A percentile compares a stretch with the other conserved stretches of the same genome.
Conservation (phyloP, 2,329 filamentous ascomycete species). For the Penicillium thymicola region DNA sequence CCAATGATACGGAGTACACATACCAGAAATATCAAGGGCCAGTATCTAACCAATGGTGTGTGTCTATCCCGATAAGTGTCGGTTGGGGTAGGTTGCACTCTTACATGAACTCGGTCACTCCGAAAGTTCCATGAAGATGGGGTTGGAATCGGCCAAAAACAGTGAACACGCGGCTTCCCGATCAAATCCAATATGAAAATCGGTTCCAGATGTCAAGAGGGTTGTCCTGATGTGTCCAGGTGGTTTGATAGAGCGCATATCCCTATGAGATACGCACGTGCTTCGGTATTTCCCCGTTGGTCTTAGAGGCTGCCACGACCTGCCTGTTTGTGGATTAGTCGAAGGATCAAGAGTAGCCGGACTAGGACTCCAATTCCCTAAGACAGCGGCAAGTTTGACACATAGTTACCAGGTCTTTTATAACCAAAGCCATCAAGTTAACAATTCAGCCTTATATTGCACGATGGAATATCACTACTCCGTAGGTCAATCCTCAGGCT, state of each 20-base stretch:
- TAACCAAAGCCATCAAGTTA: not conserved
- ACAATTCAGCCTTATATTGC: not conserved
- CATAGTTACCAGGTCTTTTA: too few relatives aligned
- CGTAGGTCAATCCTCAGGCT: not conserved
- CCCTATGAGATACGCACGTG: not conserved
- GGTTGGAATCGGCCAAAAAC: not conserved
- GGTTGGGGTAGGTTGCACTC: not conserved
- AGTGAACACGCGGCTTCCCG: not conserved
- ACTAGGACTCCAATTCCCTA: not conserved
- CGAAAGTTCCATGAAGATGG: not conserved
- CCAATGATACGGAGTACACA: conserved; percentile 1
- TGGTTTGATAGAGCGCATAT: not conserved
- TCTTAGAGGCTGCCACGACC: not conserved
- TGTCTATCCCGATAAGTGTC: not conserved
- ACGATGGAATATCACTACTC: not conserved
- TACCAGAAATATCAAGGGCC: not conserved
- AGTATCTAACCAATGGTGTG: not conserved
- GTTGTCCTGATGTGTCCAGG: not conserved
- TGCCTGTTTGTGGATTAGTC: not conserved
- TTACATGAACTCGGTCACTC: not conserved
- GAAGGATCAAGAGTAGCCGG: not conserved
- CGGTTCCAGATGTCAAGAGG: not conserved
- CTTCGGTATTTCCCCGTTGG: not conserved
- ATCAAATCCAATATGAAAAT: not conserved
- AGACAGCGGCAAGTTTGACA: too few relatives aligned